Evolutionary conservation across 169 alveolate species (phyloP), one percentile per base, ranked within the genome.

Genomic region (Perkinsus chesapeaki): DNA sequence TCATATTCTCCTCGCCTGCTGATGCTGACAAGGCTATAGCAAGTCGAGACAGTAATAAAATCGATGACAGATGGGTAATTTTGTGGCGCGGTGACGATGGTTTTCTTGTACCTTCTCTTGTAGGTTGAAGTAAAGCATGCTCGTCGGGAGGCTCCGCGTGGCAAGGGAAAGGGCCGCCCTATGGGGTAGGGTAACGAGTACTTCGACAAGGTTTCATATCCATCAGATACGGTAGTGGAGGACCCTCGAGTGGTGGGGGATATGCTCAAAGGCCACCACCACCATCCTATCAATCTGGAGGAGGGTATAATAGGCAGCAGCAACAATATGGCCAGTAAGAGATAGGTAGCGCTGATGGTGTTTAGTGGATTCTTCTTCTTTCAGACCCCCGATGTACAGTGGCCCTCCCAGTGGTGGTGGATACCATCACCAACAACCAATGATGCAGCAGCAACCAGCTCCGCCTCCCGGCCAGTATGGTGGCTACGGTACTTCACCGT

Each of bases 1-100:
- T 96, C 38, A 95, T 94, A 7, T 96, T 93, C 92, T 94, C 91
- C n/a, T 91, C 95, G 31, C 94, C 96, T 43, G 97, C 95, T 38
- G 91, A 95, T 12, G 96, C 94, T 27, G 95, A 95, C 72, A 95
- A 91, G 93, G 96, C 95, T 31, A 91, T 96, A 20, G 82, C 82
- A 20, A 34, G 82, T 23, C 37, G 82, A 3, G 82, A 60, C 27
- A 34, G 37, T 20, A 60, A 60, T 23, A 23, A 20, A 9, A 60
- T 60, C 27, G 82, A 60, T 60, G 82, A 60, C 31, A 60, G 27
- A 16, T 34, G 27, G 12, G 82, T 60, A 60, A 60, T 60, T 60
- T 60, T 16, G 82, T 60, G 82, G 82, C 82, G 82, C 82, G 27
- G 82, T 60, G 82, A 60, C 12, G 82, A 34, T 43, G 5, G 60